Conservation (phyloP, 2,329 filamentous ascomycete species). For the Fusarium subtropicale region DNA sequence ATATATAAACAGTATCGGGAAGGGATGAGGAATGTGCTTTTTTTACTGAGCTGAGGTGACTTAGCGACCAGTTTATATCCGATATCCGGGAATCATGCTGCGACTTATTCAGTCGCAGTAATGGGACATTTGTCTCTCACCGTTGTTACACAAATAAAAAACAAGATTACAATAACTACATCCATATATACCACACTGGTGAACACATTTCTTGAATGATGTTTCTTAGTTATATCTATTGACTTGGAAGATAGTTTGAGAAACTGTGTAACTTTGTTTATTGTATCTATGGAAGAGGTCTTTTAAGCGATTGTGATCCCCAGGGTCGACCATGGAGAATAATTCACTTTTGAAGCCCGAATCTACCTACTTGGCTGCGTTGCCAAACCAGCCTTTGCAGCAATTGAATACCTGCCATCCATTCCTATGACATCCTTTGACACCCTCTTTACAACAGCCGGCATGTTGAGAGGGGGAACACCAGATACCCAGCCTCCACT, state of each 20-base stretch:
- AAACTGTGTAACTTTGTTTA: constrained; percentile 3
- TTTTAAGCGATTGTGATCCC: constrained; percentile 6
- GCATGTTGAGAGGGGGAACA: constrained; percentile 18
- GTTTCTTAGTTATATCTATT: too few species aligned
- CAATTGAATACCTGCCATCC: neutral
- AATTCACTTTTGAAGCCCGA: neutral
- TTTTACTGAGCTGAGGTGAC: constrained; percentile 39
- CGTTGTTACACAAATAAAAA: constrained; percentile 29
- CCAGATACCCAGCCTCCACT: constrained; percentile 9
- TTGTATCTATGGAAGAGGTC: constrained; percentile 25
- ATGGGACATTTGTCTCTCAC: constrained; percentile 25
- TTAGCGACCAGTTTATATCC: constrained; percentile 32
- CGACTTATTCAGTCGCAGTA: constrained; percentile 7
- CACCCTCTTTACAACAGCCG: constrained; percentile 6
- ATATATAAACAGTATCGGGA: constrained; percentile 47
- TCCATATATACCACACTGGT: neutral
- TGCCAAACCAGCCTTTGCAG: neutral
- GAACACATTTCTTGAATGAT: neutral
- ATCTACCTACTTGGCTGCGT: constrained; percentile 17
- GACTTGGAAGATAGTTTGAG: neutral
- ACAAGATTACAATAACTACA: constrained; percentile 28
- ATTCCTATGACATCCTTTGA: neutral
- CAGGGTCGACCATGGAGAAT: neutral
- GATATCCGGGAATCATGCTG: constrained; percentile 31
- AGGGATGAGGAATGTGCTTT: constrained; percentile 39